Conservation (phyloP, 2,329 filamentous ascomycete genomes). For the Colletotrichum brevisporum region DNA sequence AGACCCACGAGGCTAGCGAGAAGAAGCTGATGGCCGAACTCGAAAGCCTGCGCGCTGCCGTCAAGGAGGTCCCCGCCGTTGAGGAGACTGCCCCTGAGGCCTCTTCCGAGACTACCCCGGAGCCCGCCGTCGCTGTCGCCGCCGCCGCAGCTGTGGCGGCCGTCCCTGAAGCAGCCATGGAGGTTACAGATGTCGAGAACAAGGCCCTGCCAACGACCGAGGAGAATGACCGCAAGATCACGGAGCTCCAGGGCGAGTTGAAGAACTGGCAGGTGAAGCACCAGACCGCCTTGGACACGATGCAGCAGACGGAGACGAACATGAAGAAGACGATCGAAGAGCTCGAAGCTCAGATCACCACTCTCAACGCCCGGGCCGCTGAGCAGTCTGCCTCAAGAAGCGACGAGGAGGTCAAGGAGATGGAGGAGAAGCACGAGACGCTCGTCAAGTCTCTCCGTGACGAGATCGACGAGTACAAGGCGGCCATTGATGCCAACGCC, state of each 20-base stretch:
- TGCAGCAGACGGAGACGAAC: constrained; percentile 80
- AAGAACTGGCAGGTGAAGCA: constrained; percentile 84
- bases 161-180: constrained; percentile 36
- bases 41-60: constrained; percentile 72
- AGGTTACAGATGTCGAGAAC: constrained; percentile 48
- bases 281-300: constrained; percentile 75
- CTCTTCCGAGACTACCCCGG: constrained; percentile 27
- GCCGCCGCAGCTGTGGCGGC: constrained; percentile 26
- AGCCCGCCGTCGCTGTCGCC: constrained; percentile 37
- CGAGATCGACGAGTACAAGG: constrained; percentile 87
- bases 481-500: constrained; percentile 77
- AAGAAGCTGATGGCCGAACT: constrained; percentile 81
- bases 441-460: constrained; percentile 74
- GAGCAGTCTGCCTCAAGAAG: constrained; percentile 57
- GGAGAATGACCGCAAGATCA: constrained; percentile 70
- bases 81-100: constrained; percentile 30
- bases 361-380: constrained; percentile 67
- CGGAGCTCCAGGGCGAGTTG: constrained; percentile 79
- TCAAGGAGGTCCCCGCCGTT: constrained; percentile 47
- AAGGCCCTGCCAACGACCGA: constrained; percentile 50
- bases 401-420: constrained; percentile 62
- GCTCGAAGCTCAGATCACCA: constrained; percentile 73
- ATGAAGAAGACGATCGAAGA: constrained; percentile 80
- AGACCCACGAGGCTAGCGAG: constrained; percentile 81
- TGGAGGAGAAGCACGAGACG: constrained; percentile 69